Evolutionary conservation across 306 rosid species (phyloP), one percentile per base, ranked within the genome.

Genomic region (Sindora glabra): DNA sequence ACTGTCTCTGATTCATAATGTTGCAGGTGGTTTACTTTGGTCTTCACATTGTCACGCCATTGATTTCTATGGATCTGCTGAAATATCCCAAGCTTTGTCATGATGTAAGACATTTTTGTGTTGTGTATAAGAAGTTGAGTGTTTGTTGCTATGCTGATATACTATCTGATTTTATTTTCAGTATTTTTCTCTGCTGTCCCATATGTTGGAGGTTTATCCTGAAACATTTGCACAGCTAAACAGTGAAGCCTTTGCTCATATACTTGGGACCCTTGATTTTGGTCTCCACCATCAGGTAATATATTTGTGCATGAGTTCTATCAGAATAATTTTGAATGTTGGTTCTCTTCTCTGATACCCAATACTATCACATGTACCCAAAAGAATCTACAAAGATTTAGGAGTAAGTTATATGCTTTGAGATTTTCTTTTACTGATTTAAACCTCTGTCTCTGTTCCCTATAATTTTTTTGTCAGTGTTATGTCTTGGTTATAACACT

Each of bases 1-100:
- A 56, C 24, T 54, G 56, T 54, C 37, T 67, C 82, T 78, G 51
- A 75, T 54, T 41, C 53, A n/a, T 39, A 50, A 18, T 71, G 52
- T 56, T 76, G 69, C 83, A 91, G 98, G 98, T 91, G 42, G 96
- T 91, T 66, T 91, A 79, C 85, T 86, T 85, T 67, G 98, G 98
- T 74, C 96, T 91, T 67, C 98, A 88, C 77, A 85, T 83, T 56
- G 72, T 87, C 48, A 72, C 92, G 7, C 96, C 98, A 23, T 74
- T 91, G 73, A 82, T 91, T 77, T 81, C 98, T 23, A 62, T 81
- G 84, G 98, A 91, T 52, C 85, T 91, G 68, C 74, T 91, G 79
- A 91, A 91, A 68, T 88, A 88, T 74, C 98, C 92, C 66, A 91
- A 91, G 71, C 90, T 87, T 59, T 88, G 95, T 67, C 81, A 83